Percentiles rank a stretch among this genome's conserved stretches.
These are phyloP conservation scores for Penicillium verrucosum DNA, from an alignment of 2,329 filamentous ascomycete species.

Conservation along the genomic window DNA sequence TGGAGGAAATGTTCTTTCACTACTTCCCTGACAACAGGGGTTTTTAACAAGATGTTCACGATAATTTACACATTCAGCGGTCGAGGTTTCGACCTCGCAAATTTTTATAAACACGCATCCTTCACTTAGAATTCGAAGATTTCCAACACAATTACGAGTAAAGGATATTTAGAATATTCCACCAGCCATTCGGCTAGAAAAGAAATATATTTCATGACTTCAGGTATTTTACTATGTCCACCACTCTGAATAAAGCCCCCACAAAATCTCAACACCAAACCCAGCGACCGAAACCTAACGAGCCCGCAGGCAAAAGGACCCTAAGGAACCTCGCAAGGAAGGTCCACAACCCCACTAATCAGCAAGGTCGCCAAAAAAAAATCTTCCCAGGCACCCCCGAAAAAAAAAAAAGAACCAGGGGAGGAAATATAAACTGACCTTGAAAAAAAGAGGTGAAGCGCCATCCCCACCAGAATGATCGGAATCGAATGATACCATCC, in stretches of 20 bases:
- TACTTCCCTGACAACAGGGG: slow-evolving; percentile 16
- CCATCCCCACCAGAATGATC: slow-evolving; percentile 84
- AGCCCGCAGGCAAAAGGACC: slow-evolving; percentile 4
- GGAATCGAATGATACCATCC: slow-evolving; percentile 77
- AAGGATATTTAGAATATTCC: background rate
- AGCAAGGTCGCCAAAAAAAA: slow-evolving; percentile 34
- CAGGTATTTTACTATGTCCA: background rate
- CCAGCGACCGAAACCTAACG: slow-evolving; percentile 17
- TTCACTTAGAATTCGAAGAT: background rate
- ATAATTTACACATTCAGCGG: slow-evolving; percentile 23
- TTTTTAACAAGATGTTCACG: slow-evolving; percentile 20
- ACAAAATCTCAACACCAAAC: slow-evolving; percentile 7
- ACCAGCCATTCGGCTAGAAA: background rate
- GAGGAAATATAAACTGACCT: slow-evolving; percentile 44
- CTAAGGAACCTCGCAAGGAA: slow-evolving; percentile 10
- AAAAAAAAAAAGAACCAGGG: slow-evolving; percentile 2
- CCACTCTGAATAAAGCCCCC: background rate
- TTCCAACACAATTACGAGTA: background rate
- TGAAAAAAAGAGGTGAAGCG: slow-evolving; percentile 57
- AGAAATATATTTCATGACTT: background rate
- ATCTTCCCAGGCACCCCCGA: slow-evolving; percentile 21
- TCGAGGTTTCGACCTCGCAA: slow-evolving; percentile 7
- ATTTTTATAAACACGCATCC: background rate
- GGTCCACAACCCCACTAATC: slow-evolving; percentile 31
- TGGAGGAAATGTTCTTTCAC: slow-evolving; percentile 42